Evolutionary conservation across 106 monocot species (phyloP).

Genomic region (Phalaenopsis aphrodite): DNA sequence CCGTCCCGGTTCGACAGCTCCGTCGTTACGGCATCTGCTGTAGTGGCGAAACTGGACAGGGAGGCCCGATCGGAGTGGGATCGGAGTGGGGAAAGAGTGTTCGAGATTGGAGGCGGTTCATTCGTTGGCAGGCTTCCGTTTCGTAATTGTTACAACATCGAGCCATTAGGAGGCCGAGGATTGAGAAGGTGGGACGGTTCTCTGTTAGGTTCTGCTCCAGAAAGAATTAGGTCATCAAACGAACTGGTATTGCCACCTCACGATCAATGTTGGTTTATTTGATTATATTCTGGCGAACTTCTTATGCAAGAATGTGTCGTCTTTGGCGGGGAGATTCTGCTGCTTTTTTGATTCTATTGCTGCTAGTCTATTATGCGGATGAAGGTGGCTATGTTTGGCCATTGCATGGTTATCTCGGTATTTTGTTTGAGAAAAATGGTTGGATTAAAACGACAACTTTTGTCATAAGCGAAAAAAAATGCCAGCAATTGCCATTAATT

Average conservation of each 20-base stretch:
- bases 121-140: not conserved
- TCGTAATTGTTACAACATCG: not conserved
- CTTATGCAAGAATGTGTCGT: not conserved
- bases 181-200: not conserved
- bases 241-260: not conserved
- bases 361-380: not conserved
- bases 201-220: not conserved
- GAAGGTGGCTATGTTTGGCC: not conserved
- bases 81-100: not conserved
- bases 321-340: not conserved
- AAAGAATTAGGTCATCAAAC: not conserved
- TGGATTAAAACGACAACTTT: not conserved
- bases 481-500: too few relatives aligned
- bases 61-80: not conserved
- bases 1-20: not conserved
- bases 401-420: not conserved
- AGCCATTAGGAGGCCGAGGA: not conserved
- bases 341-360: not conserved
- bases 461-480: too few relatives aligned
- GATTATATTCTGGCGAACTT: not conserved
- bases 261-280: not conserved
- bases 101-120: not conserved
- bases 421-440: not conserved
- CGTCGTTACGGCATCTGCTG: not conserved
- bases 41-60: not conserved